Percentiles rank a stretch among this genome's conserved stretches.
These are phyloP conservation scores for Magnolia kwangsiensis DNA, from an alignment of 164 flowering plant species.

Conservation along the genomic window DNA sequence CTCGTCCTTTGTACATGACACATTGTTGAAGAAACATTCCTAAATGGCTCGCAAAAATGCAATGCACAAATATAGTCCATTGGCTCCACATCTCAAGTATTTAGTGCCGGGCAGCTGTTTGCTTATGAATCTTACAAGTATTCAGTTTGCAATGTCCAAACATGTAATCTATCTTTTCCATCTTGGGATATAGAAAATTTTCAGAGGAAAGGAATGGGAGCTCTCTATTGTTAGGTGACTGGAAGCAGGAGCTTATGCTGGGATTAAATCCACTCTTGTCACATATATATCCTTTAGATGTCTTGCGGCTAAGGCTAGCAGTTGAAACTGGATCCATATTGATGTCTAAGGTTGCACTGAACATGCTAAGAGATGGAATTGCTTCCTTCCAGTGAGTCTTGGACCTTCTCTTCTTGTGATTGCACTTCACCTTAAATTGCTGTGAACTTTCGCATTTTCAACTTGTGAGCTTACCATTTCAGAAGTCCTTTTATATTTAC, in stretches of 20 bases:
- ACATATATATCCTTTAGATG: constrained; percentile 94
- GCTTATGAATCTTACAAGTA: constrained; percentile 73
- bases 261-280: constrained; percentile 97
- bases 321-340: constrained; percentile 83
- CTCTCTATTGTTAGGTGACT: constrained; percentile 89
- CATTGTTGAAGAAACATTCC: too few relatives aligned
- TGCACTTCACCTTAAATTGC: constrained; percentile 88
- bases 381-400: constrained; percentile 76
- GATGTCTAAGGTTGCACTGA: constrained; percentile 86
- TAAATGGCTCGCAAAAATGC: too few relatives aligned
- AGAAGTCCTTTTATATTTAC: neutral
- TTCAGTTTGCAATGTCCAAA: neutral
- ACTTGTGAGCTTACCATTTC: constrained; percentile 60
- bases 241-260: constrained; percentile 97
- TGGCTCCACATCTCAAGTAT: too few relatives aligned
- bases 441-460: constrained; percentile 86
- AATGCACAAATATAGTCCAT: too few relatives aligned
- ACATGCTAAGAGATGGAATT: constrained; percentile 83
- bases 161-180: neutral
- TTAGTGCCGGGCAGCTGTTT: constrained; percentile 83
- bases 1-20: too few relatives aligned
- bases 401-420: constrained; percentile 96
- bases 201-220: constrained; percentile 65
- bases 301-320: constrained; percentile 83
- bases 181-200: constrained; percentile 55